phyloP scores from a whole-genome alignment of 805 yeast genomes.

The Suhomyces xylopsoci region DNA sequence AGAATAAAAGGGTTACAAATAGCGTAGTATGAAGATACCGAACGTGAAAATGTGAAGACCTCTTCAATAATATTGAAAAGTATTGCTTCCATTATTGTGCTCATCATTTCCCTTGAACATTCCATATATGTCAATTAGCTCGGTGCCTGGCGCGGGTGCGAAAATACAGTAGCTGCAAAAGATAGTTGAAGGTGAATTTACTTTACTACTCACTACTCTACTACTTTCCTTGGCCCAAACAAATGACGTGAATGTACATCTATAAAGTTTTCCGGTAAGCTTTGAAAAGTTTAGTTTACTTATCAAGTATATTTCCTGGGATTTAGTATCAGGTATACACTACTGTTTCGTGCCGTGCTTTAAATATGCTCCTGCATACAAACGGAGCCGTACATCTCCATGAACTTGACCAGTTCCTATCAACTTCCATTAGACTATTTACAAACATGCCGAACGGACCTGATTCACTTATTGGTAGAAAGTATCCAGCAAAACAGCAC shows the following conservation, averaged over 20 bases:
- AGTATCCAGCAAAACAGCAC: constrained; percentile 84
- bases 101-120: neutral
- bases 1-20: too few relatives aligned
- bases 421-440: neutral
- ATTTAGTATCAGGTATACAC: neutral
- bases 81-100: neutral
- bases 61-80: too few relatives aligned
- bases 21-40: too few relatives aligned
- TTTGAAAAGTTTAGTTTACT: neutral
- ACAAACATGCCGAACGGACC: constrained; percentile 9
- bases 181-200: neutral
- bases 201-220: neutral
- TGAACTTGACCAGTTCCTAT: neutral
- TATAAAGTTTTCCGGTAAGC: neutral
- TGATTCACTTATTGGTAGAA: constrained; percentile 28
- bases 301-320: too few relatives aligned
- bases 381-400: neutral
- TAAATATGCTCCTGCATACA: neutral
- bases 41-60: too few relatives aligned
- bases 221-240: neutral
- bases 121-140: neutral
- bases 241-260: neutral
- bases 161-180: neutral
- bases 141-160: neutral
- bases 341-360: neutral